Conservation (phyloP, 2,329 filamentous ascomycete species). For the Pseudogymnoascus sp. region DNA sequence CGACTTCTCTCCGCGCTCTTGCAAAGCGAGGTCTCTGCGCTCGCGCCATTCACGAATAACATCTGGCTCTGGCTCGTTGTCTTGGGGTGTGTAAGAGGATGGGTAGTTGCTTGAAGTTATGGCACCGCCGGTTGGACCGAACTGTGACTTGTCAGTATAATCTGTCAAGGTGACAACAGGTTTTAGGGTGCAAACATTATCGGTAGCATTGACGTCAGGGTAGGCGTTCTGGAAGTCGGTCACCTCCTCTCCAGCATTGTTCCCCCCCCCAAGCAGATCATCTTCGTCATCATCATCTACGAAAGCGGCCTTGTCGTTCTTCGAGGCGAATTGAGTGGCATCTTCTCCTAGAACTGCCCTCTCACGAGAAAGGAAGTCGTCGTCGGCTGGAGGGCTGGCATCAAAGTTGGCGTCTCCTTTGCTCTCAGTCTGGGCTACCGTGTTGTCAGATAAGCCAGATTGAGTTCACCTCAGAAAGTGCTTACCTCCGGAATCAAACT, state of each 20-base stretch:
- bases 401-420: constrained; percentile 41
- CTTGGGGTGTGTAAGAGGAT: constrained; percentile 26
- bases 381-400: constrained; percentile 50
- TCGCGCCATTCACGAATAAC: constrained; percentile 89
- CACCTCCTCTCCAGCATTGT: constrained; percentile 31
- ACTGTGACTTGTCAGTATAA: constrained; percentile 3
- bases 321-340: constrained; percentile 78
- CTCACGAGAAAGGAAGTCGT: constrained; percentile 88
- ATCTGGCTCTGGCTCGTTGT: constrained; percentile 75
- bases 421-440: constrained; percentile 59
- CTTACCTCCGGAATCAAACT: constrained; percentile 45
- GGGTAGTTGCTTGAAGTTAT: constrained; percentile 58
- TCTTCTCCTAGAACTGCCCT: constrained; percentile 86
- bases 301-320: constrained; percentile 59
- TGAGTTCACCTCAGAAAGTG: constrained; percentile 7
- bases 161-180: neutral
- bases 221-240: constrained; percentile 77
- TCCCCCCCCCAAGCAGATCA: constrained; percentile 55
- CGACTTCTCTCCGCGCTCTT: constrained; percentile 78
- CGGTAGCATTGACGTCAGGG: constrained; percentile 61
- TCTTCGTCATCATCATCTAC: constrained; percentile 61
- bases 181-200: constrained; percentile 48
- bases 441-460: constrained; percentile 13
- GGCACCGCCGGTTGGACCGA: constrained; percentile 48
- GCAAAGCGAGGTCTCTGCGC: constrained; percentile 71